Evolutionary conservation across 2,329 filamentous ascomycete genomes (phyloP), one percentile per base, ranked within the genome.

Genomic region (Claviceps pazoutovae): DNA sequence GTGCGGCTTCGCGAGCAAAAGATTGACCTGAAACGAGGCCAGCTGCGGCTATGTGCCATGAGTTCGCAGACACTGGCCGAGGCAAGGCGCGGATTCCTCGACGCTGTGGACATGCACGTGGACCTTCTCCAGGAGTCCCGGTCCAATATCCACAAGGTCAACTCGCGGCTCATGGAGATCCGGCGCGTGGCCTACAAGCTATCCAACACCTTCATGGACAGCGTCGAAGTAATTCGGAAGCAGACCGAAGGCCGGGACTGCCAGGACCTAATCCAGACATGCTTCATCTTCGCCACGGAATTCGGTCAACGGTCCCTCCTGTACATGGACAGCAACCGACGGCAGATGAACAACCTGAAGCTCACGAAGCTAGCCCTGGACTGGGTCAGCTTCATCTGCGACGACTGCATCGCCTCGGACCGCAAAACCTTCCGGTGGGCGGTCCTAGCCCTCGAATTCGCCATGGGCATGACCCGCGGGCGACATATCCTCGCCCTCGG

Each of bases 131-230:
- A 95, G 51, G 93, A 97, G 65, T 88, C 95, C 61, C 80, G 93
- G 58, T 94, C 93, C 19, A 97, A 96, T 63, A 76, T 98, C 41
- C 86, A 88, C 56, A 88, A 94, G 59, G 93, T 98, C 58, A 94
- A 97, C 63, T 74, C 83, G 49, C 86, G 94, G 64, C 72, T 98
- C 56, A 91, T 88, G 60, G 94, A 95, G 65, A 95, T 96, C 60
- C 90, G 94, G 61, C 89, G 90, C 65, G 94, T 94, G 2, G 88
- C 91, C 3, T 97, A 94, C 74, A 95, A 95, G 67, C 76, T 98
- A 44, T 95, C 89, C 49, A 97, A 96, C 68, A 88, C 89, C 6
- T 97, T 98, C 68, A 96, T 98, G 88, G 91, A 97, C 67, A 96
- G 89, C 64, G 93, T 98, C 45, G 88, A 95, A 64, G 88, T 88